phyloP scores from a whole-genome alignment of 192 early-diverging fungal species.

The Umbelopsis ramanniana region DNA sequence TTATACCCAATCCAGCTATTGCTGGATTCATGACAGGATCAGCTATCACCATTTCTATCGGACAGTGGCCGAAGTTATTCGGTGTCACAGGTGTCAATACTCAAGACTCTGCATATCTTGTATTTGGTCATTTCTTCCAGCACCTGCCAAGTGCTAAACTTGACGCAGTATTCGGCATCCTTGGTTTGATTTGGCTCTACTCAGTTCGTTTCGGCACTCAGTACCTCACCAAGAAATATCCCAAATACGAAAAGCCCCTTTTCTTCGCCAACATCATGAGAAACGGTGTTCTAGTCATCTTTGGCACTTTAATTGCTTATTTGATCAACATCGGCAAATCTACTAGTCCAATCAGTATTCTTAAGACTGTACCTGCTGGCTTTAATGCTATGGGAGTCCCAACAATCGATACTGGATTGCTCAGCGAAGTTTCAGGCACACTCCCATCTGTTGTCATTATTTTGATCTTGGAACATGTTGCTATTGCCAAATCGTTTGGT shows the following conservation, averaged over 20 bases:
- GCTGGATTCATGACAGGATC: constrained; percentile 89
- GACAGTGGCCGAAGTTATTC: constrained; percentile 71
- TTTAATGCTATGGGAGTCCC: constrained; percentile 69
- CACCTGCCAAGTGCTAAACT: constrained; percentile 46
- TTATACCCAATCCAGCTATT: constrained; percentile 83
- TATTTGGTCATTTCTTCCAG: constrained; percentile 70
- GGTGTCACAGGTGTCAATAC: constrained; percentile 78
- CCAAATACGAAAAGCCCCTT: constrained; percentile 51
- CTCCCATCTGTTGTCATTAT: constrained; percentile 74
- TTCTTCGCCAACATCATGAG: constrained; percentile 70
- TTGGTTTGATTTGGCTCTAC: constrained; percentile 48
- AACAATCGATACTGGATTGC: constrained; percentile 50
- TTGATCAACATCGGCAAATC: constrained; percentile 52
- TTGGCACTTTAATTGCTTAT: constrained; percentile 77
- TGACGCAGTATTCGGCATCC: constrained; percentile 67
- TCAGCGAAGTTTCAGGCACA: constrained; percentile 58
- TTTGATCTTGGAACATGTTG: constrained; percentile 89
- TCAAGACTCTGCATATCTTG: constrained; percentile 70
- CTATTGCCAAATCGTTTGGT: constrained; percentile 90
- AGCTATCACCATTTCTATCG: constrained; percentile 77
- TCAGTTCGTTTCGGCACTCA: constrained; percentile 41
- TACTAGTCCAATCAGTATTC: constrained; percentile 63
- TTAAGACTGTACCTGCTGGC: constrained; percentile 80
- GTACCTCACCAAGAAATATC: constrained; percentile 49
- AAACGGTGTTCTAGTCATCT: constrained; percentile 72